Percentiles rank a stretch among this genome's conserved stretches.
phyloP scores from a whole-genome alignment of 83 land plant genomes.

The Thuja plicata region DNA sequence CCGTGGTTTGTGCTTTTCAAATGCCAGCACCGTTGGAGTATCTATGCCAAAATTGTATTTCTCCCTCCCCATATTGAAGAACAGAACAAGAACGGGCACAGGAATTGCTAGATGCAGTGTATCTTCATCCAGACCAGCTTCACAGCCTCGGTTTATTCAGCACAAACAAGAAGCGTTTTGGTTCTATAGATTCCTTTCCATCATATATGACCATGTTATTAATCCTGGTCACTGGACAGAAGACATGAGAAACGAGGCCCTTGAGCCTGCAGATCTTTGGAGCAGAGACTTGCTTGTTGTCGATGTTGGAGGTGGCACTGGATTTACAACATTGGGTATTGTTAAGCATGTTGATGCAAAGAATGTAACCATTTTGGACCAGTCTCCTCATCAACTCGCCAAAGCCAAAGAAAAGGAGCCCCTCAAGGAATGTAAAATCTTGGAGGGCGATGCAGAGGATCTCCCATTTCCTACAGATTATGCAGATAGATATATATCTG shows the following conservation, averaged over 20 bases:
- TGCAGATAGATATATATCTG: constrained; percentile 95
- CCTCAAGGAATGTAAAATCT: constrained; percentile 86
- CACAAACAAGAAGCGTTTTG: constrained; percentile 99
- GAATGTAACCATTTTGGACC: constrained; percentile 97
- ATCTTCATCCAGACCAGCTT: constrained; percentile 72
- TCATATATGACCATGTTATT: constrained; percentile 90
- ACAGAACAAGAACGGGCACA: neutral
- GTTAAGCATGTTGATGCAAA: constrained; percentile 91
- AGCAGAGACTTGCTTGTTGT: constrained; percentile 72
- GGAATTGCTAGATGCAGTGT: constrained; percentile 36
- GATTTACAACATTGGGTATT: constrained; percentile 91
- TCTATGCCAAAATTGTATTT: neutral
- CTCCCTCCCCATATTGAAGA: neutral
- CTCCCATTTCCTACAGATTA: constrained; percentile 90
- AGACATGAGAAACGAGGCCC: constrained; percentile 98
- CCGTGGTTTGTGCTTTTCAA: neutral
- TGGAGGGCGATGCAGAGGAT: constrained; percentile 98
- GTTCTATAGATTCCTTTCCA: constrained; percentile 94
- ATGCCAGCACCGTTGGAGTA: neutral
- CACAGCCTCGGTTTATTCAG: constrained; percentile 94
- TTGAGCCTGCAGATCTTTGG: constrained; percentile 89
- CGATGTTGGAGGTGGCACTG: constrained; percentile 99
- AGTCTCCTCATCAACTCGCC: constrained; percentile 97
- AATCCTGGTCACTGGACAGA: constrained; percentile 99
- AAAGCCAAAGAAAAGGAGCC: constrained; percentile 92